Evolutionary conservation across 2,329 filamentous ascomycete species (phyloP).

Genomic region (Aspergillus sp.): DNA sequence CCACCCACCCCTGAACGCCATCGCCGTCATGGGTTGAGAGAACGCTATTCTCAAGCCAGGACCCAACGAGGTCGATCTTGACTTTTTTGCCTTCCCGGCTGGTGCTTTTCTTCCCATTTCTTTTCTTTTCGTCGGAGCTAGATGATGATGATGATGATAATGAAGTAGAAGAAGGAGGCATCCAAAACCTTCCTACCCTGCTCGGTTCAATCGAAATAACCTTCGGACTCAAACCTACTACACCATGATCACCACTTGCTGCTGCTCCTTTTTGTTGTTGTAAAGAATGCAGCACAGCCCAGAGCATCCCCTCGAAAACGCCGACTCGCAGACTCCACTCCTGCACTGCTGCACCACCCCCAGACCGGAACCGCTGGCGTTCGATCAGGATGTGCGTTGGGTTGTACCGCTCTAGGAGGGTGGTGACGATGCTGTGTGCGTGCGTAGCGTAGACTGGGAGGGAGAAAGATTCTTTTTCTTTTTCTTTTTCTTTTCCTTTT

Average conservation of each 20-base stretch:
- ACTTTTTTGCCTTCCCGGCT: constrained; percentile 43
- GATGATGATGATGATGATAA: background rate
- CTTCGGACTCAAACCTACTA: background rate
- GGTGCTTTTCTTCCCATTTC: constrained; percentile 13
- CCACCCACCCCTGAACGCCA: constrained; percentile 22
- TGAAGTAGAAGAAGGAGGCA: constrained; percentile 12
- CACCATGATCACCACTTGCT: constrained; percentile 7
- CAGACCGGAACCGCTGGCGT: constrained; percentile 63
- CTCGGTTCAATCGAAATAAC: constrained; percentile 18
- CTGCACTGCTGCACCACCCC: constrained; percentile 63
- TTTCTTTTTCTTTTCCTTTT: background rate
- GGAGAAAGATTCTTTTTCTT: constrained; percentile 43
- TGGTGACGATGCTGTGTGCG: constrained; percentile 56
- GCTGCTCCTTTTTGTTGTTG: constrained; percentile 28
- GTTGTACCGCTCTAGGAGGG: constrained; percentile 49
- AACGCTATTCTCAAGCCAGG: constrained; percentile 47
- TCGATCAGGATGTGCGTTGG: constrained; percentile 73
- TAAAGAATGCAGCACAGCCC: constrained; percentile 65
- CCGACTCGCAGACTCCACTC: constrained; percentile 86
- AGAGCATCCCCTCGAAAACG: constrained; percentile 77
- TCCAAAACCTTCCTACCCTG: constrained; percentile 31
- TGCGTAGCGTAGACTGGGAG: constrained; percentile 54
- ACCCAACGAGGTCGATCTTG: constrained; percentile 63
- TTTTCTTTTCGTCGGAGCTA: background rate
- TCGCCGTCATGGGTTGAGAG: background rate